These are phyloP conservation scores for Trichoderma asperellum DNA, from an alignment of 2,329 filamentous ascomycete species.

Conservation along the genomic window DNA sequence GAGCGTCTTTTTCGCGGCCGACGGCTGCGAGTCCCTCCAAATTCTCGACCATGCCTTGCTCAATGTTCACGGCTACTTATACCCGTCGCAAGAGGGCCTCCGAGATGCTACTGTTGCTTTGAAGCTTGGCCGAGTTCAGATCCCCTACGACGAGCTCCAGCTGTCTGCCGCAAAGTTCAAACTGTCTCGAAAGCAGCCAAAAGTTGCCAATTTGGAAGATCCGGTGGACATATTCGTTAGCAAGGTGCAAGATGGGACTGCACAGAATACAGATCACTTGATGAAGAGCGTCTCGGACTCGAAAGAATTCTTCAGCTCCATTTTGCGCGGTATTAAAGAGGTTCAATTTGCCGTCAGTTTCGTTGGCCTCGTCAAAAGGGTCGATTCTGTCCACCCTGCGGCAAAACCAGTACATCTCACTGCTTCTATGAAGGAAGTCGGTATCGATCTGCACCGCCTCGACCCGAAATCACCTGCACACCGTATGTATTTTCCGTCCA, in stretches of 20 bases:
- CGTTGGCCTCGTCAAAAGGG: slow-evolving; percentile 80
- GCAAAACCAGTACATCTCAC: slow-evolving; percentile 79
- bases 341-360: slow-evolving; percentile 95
- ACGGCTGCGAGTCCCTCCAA: slow-evolving; percentile 83
- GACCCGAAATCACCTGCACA: slow-evolving; percentile 93
- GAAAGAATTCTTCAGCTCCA: slow-evolving; percentile 87
- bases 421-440: slow-evolving; percentile 93
- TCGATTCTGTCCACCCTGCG: slow-evolving; percentile 68
- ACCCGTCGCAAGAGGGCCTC: slow-evolving; percentile 82
- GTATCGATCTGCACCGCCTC: slow-evolving; percentile 86
- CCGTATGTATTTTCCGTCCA: slow-evolving; percentile 95
- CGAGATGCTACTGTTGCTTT: slow-evolving; percentile 87
- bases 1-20: slow-evolving; percentile 85
- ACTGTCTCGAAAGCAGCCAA: slow-evolving; percentile 44
- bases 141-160: slow-evolving; percentile 86
- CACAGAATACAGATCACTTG: slow-evolving; percentile 67
- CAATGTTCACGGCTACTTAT: slow-evolving; percentile 89
- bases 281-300: slow-evolving; percentile 88
- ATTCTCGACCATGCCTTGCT: slow-evolving; percentile 84
- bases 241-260: slow-evolving; percentile 65
- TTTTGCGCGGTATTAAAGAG: slow-evolving; percentile 90
- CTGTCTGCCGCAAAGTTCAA: slow-evolving; percentile 63
- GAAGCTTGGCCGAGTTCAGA: slow-evolving; percentile 86
- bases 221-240: slow-evolving; percentile 69
- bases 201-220: slow-evolving; percentile 45